Evolutionary conservation across 192 early-diverging fungal genomes (phyloP).

Genomic region (Coemansia sp.): DNA sequence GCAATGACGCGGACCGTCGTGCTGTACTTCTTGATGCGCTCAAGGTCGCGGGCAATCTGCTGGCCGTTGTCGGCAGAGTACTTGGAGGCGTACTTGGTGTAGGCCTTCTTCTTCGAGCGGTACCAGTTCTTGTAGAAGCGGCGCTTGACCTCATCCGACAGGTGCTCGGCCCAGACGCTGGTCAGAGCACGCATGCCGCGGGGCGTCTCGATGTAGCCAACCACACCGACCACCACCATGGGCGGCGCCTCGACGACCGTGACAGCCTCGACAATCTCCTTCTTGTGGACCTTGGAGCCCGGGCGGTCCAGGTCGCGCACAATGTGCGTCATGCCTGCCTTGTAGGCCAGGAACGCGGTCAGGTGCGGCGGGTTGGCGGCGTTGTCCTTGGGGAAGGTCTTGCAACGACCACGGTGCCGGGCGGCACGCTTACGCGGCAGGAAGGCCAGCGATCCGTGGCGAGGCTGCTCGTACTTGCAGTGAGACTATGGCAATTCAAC

Average conservation of each 20-base stretch:
- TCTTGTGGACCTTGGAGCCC: conserved; percentile 99
- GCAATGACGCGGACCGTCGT: conserved; percentile 93
- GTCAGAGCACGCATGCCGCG: conserved; percentile 96
- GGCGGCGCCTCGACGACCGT: conserved; percentile 98
- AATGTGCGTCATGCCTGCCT: conserved; percentile 99
- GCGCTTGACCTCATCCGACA: conserved; percentile 94
- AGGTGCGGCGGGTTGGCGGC: conserved; percentile 89
- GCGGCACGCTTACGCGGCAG: conserved; percentile 65
- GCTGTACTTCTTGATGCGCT: conserved; percentile 99
- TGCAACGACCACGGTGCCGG: conserved; percentile 90
- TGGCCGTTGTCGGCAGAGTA: conserved; percentile 77
- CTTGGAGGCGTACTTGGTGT: conserved; percentile 99
- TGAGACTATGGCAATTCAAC: conserved; percentile 61
- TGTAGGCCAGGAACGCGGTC: conserved; percentile 99
- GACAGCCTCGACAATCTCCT: conserved; percentile 99
- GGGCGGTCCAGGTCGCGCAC: conserved; percentile 99
- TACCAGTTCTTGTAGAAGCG: conserved; percentile 99
- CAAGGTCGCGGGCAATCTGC: conserved; percentile 86
- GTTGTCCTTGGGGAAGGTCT: conserved; percentile 99
- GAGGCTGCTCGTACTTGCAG: conserved; percentile 96
- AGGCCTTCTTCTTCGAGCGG: conserved; percentile 99
- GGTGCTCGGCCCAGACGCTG: conserved; percentile 99
- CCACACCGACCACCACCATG: conserved; percentile 96
- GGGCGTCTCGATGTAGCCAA: conserved; percentile 99
- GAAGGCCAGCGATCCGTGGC: conserved; percentile 76